Evolutionary conservation across 2,329 filamentous ascomycete genomes (phyloP).

Genomic region (Colletotrichum acutatum): DNA sequence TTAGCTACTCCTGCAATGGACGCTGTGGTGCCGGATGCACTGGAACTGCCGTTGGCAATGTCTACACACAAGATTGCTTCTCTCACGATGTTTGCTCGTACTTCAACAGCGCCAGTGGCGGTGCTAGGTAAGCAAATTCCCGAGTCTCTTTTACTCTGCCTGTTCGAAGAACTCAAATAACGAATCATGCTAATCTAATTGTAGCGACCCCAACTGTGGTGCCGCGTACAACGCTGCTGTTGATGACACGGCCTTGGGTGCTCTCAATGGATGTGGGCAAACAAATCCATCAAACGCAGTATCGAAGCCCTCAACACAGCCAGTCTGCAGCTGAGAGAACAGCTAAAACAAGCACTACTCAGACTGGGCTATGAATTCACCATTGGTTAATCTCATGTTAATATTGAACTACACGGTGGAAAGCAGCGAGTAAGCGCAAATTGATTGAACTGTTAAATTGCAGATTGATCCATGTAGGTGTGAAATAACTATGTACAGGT

Average conservation of each 20-base stretch:
- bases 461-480: not conserved
- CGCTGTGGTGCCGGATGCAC: constrained; percentile 59
- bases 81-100: constrained; percentile 63
- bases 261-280: constrained; percentile 46
- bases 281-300: constrained; percentile 46
- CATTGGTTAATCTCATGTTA: no score
- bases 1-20: constrained; percentile 60
- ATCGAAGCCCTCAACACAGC: constrained; percentile 40
- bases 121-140: constrained; percentile 50
- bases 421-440: not conserved
- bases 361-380: no score
- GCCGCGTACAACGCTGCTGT: constrained; percentile 54
- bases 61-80: constrained; percentile 62
- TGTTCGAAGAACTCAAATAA: not conserved
- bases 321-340: constrained; percentile 39
- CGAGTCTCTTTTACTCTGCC: not conserved
- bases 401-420: no score
- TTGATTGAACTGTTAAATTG: not conserved
- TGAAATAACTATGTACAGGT: not conserved
- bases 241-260: constrained; percentile 54
- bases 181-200: not conserved
- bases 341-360: no score
- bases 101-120: constrained; percentile 59
- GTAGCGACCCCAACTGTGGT: constrained; percentile 60
- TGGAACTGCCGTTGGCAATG: constrained; percentile 55